phyloP scores from a whole-genome alignment of 805 yeast species.

The Myxozyma monticola region DNA sequence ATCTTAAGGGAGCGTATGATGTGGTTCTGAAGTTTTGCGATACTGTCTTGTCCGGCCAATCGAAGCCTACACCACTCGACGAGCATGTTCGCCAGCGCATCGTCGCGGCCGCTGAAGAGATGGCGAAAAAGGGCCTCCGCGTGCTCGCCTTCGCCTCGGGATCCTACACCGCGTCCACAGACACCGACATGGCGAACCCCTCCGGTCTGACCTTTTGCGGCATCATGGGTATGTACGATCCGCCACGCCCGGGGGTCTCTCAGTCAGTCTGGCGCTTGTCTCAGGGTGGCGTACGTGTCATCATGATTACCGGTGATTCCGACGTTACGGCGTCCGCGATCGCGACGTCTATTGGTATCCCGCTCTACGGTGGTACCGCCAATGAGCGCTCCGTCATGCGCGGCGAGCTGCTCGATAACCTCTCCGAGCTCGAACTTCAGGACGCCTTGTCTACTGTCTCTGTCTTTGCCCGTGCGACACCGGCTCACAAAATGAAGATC shows the following conservation, averaged over 20 bases:
- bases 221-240: constrained; percentile 93
- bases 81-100: constrained; percentile 52
- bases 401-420: constrained; percentile 77
- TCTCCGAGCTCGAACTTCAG: constrained; percentile 71
- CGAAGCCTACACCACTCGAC: constrained; percentile 60
- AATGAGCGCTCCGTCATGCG: constrained; percentile 65
- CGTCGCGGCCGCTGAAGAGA: constrained; percentile 59
- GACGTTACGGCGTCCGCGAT: constrained; percentile 83
- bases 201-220: constrained; percentile 75
- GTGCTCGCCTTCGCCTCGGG: constrained; percentile 65
- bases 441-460: constrained; percentile 73
- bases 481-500: constrained; percentile 87
- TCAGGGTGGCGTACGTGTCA: constrained; percentile 94
- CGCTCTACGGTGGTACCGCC: constrained; percentile 48
- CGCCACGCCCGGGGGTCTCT: constrained; percentile 88
- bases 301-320: constrained; percentile 96
- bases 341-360: constrained; percentile 89
- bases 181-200: constrained; percentile 48
- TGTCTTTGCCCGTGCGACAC: constrained; percentile 95
- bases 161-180: no score
- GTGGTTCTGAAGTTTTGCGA: constrained; percentile 53
- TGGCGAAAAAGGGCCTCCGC: constrained; percentile 66
- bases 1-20: constrained; percentile 91
- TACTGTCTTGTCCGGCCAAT: constrained; percentile 55
- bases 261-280: constrained; percentile 71